Percentiles rank a stretch among this genome's conserved stretches.
These are phyloP conservation scores for Cenococcum geophilum DNA, from an alignment of 495 filamentous ascomycete genomes.

Conservation along the genomic window DNA sequence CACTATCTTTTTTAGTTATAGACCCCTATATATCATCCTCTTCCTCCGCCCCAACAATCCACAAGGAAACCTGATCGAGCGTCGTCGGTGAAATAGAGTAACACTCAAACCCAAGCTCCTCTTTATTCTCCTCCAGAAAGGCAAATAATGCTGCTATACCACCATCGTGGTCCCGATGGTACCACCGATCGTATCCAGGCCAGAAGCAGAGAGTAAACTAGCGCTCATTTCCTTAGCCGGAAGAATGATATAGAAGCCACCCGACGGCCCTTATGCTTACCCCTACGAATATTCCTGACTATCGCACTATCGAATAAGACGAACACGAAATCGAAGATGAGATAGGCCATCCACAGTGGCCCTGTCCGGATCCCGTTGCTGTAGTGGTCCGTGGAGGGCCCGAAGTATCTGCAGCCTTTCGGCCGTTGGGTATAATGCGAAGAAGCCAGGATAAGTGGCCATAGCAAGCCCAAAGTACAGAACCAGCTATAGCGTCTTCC, in stretches of 20 bases:
- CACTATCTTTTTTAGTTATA: too few relatives aligned
- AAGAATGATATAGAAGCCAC: too few relatives aligned
- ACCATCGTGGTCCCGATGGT: too few relatives aligned
- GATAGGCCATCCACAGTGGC: constrained; percentile 71
- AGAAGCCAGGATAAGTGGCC: constrained; percentile 73
- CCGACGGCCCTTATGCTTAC: constrained; percentile 25
- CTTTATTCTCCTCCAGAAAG: constrained; percentile 60
- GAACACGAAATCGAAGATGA: constrained; percentile 69
- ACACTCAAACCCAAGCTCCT: constrained; percentile 63
- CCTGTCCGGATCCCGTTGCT: constrained; percentile 55
- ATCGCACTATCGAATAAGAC: constrained; percentile 58
- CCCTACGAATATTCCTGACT: constrained; percentile 55
- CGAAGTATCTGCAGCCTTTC: constrained; percentile 72
- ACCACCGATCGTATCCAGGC: too few relatives aligned
- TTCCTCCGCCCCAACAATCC: constrained; percentile 77
- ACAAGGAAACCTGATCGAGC: constrained; percentile 82
- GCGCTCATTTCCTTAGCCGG: too few relatives aligned
- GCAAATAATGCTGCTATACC: constrained; percentile 61
- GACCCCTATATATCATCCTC: constrained; percentile 15
- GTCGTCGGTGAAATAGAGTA: constrained; percentile 79
- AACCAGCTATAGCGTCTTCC: constrained; percentile 69
- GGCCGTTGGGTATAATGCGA: constrained; percentile 75
- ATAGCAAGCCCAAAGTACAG: constrained; percentile 73
- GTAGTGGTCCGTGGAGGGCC: constrained; percentile 73
- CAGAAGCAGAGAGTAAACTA: too few relatives aligned